Conservation (phyloP, 148 eudicot genomes). For the Amaranthus palmeri region DNA sequence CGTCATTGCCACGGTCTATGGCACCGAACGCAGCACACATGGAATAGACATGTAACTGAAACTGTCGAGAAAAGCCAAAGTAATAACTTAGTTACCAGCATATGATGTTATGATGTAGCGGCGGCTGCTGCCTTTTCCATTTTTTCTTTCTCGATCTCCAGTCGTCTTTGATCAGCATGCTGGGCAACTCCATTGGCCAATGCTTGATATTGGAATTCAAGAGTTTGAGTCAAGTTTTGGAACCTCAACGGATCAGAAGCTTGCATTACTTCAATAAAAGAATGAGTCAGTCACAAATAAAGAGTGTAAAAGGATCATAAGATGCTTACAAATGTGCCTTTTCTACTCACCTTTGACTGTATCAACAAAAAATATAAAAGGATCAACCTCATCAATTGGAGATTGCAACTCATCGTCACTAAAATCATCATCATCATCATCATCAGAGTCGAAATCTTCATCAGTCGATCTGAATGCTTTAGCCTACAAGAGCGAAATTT, state of each 20-base stretch:
- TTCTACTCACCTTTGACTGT: conserved; percentile 55
- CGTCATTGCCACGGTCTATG: conserved; percentile 1
- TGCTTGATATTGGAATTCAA: conserved; percentile 78
- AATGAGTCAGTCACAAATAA: not conserved
- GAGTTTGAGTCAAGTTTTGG: conserved; percentile 71
- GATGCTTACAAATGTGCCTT: not conserved
- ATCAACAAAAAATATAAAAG: conserved; percentile 87
- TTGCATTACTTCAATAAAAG: conserved; percentile 54
- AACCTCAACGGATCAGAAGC: conserved; percentile 76
- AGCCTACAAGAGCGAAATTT: conserved; percentile 40
- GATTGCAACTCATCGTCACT: conserved; percentile 92
- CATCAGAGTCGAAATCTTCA: conserved; percentile 42
- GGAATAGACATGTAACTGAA: conserved; percentile 8
- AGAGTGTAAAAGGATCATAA: not conserved
- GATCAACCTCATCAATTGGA: conserved; percentile 90
- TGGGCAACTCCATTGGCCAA: conserved; percentile 86
- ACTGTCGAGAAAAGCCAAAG: not conserved
- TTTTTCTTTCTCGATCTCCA: conserved; percentile 82
- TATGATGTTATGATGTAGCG: conserved; percentile 38
- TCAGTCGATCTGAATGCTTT: conserved; percentile 73
- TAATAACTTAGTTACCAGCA: not conserved
- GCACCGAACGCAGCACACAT: conserved; percentile 7
- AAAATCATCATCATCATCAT: conserved; percentile 84
- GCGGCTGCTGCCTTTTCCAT: conserved; percentile 52
- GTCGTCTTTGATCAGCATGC: conserved; percentile 86